phyloP scores from a whole-genome alignment of 2,329 filamentous ascomycete species.

The Knufia petricola region DNA sequence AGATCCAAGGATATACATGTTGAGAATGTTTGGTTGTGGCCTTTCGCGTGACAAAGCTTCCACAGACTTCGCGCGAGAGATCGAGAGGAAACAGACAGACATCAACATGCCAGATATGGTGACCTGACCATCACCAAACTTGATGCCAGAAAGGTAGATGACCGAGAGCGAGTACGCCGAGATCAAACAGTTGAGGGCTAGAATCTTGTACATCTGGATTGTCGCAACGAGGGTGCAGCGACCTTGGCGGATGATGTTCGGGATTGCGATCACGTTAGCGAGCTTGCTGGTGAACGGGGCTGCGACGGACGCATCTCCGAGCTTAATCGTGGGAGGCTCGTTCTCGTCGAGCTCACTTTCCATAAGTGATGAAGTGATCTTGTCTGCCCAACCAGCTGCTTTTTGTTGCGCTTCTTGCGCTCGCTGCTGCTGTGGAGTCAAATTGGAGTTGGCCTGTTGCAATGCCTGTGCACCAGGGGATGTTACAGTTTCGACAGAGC shows the following conservation, averaged over 20 bases:
- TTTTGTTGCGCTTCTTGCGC: constrained; percentile 55
- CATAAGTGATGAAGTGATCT: constrained; percentile 78
- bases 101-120: constrained; percentile 99
- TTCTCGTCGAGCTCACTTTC: constrained; percentile 77
- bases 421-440: constrained; percentile 42
- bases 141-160: constrained; percentile 94
- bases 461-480: constrained; percentile 55
- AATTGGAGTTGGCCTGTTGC: constrained; percentile 41
- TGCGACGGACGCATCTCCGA: constrained; percentile 93
- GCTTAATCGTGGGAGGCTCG: constrained; percentile 90
- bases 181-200: constrained; percentile 94
- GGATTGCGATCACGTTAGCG: constrained; percentile 90
- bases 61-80: constrained; percentile 93
- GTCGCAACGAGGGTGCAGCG: constrained; percentile 95
- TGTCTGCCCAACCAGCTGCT: constrained; percentile 72
- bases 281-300: constrained; percentile 97
- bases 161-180: constrained; percentile 95
- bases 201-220: constrained; percentile 99
- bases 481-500: constrained; percentile 52
- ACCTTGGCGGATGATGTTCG: constrained; percentile 96
- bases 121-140: constrained; percentile 96
- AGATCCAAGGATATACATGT: constrained; percentile 95
- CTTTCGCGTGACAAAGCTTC: constrained; percentile 93
- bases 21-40: constrained; percentile 97
- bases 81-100: constrained; percentile 98